Evolutionary conservation across 1,284 basidiomycete genomes (phyloP).

Genomic region (Termitomyces sp.): DNA sequence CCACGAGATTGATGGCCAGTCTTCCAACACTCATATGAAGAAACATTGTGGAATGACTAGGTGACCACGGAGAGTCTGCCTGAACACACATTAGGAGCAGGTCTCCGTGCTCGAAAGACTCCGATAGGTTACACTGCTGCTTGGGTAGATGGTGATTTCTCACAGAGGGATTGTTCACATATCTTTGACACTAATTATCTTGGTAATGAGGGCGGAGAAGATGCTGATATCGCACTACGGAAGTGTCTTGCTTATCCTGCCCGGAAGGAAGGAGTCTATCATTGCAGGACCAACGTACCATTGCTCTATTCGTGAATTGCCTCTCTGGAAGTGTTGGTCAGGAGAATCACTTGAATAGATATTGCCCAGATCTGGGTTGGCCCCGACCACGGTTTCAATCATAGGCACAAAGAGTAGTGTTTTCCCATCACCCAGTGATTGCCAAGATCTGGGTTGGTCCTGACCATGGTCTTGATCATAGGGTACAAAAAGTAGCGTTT

Average conservation of each 20-base stretch:
- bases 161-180: not conserved
- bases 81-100: not conserved
- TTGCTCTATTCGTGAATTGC: not conserved
- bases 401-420: not conserved
- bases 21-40: not conserved
- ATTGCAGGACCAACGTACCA: not conserved
- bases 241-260: not conserved
- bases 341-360: too few species aligned
- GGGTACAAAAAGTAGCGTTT: not conserved
- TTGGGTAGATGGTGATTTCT: not conserved
- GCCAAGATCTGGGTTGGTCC: too few species aligned
- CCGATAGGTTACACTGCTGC: not conserved
- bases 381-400: not conserved
- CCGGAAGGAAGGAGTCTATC: not conserved
- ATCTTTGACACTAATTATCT: not conserved
- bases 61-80: not conserved
- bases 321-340: not conserved
- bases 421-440: not conserved
- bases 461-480: not conserved
- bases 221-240: not conserved
- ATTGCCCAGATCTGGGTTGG: too few species aligned
- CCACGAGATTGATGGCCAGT: not conserved
- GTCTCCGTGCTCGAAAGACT: not conserved
- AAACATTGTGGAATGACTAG: not conserved
- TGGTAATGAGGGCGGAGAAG: not conserved